Conservation (phyloP, 257 asterid genomes). For the Scutellaria barbata region DNA sequence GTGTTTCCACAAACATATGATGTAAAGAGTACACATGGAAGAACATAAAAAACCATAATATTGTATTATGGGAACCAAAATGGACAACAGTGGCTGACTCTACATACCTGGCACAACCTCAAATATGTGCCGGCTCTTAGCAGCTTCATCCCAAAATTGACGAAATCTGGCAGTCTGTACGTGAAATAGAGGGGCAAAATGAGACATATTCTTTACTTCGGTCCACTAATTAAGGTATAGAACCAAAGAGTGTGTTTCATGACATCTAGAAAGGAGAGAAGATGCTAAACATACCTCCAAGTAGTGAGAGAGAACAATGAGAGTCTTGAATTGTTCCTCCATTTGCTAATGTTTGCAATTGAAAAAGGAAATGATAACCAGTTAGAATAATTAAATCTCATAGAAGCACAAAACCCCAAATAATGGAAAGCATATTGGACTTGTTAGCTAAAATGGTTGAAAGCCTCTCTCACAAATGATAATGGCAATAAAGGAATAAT, state of each 20-base stretch:
- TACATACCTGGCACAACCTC: constrained; percentile 52
- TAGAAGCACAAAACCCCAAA: not conserved
- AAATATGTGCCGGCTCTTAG: constrained; percentile 67
- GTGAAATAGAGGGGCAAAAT: constrained; percentile 18
- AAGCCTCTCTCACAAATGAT: not conserved
- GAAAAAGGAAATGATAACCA: not conserved
- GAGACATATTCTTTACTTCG: not conserved
- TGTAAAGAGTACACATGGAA: not conserved
- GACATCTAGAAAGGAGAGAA: not conserved
- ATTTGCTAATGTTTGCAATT: constrained; percentile 58
- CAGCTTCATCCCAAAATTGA: constrained; percentile 97
- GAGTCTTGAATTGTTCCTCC: constrained; percentile 96
- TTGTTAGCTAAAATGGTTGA: not conserved
- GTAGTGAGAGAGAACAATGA: constrained; percentile 83
- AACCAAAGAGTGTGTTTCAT: not conserved
- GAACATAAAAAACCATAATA: not conserved
- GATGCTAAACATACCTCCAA: constrained; percentile 66
- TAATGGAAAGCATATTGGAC: not conserved
- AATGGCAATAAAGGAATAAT: not conserved
- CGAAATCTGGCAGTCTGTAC: constrained; percentile 86
- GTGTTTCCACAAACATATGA: not conserved
- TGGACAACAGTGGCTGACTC: not conserved
- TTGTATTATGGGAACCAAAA: not conserved
- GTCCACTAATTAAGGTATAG: not conserved
- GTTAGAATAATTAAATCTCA: constrained; percentile 22